A percentile compares a stretch with the other conserved stretches of the same genome.
Evolutionary conservation across 805 yeast species (phyloP).

Genomic region (Ogataea corticis): DNA sequence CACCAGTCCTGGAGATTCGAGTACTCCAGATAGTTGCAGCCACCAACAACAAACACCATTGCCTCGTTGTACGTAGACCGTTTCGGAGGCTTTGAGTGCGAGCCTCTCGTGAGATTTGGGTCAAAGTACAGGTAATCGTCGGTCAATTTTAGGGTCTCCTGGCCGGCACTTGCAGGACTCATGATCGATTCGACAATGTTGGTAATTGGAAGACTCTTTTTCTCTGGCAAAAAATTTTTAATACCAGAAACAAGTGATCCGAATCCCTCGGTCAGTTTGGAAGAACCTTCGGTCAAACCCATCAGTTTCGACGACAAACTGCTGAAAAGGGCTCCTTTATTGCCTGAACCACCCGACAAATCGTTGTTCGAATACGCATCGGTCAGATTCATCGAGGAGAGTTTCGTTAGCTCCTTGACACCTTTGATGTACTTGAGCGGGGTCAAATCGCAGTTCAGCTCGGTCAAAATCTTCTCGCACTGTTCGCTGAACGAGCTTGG

Average conservation of each 20-base stretch:
- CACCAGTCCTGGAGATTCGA: conserved; percentile 92
- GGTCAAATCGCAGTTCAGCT: conserved; percentile 57
- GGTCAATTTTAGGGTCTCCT: conserved; percentile 65
- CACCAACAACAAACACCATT: conserved; percentile 91
- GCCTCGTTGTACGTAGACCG: conserved; percentile 80
- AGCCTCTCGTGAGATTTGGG: conserved; percentile 83
- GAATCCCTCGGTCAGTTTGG: conserved; percentile 78
- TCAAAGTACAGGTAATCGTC: conserved; percentile 91
- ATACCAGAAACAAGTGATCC: conserved; percentile 87
- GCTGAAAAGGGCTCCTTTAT: conserved; percentile 56
- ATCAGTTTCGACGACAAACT: conserved; percentile 76
- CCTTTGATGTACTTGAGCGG: conserved; percentile 75
- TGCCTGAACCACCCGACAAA: conserved; percentile 34
- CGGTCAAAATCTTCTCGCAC: conserved; percentile 61
- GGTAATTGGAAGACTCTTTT: conserved; percentile 85
- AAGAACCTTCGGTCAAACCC: conserved; percentile 70
- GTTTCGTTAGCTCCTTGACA: conserved; percentile 72
- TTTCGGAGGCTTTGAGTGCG: conserved; percentile 85
- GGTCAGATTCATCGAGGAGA: conserved; percentile 41
- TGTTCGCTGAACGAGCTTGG: conserved; percentile 50
- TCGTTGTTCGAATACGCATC: conserved; percentile 27
- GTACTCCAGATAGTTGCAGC: conserved; percentile 93
- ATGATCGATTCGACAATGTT: conserved; percentile 87
- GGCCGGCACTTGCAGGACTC: conserved; percentile 72
- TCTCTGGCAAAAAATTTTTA: conserved; percentile 83